A percentile compares a stretch with the other conserved stretches of the same genome.
phyloP scores from a whole-genome alignment of 805 yeast genomes.

The Metschnikowia dekortorum region DNA sequence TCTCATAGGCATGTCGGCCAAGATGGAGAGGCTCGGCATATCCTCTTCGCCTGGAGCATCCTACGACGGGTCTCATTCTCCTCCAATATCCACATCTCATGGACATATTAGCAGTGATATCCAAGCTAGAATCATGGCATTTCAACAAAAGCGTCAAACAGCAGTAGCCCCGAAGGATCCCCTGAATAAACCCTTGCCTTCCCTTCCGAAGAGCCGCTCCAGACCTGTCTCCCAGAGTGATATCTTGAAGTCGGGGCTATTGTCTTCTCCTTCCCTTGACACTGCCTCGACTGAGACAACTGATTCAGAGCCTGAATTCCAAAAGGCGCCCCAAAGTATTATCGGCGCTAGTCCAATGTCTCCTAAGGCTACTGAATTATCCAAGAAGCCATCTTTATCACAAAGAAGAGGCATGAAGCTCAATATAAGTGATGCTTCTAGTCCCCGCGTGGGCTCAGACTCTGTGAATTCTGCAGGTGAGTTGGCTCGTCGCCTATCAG shows the following conservation, averaged over 20 bases:
- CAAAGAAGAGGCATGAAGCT: constrained; percentile 54
- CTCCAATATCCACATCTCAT: constrained; percentile 17
- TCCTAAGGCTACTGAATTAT: constrained; percentile 11
- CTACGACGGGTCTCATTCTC: constrained; percentile 16
- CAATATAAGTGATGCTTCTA: constrained; percentile 30
- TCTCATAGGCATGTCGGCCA: constrained; percentile 11
- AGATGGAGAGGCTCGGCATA: constrained; percentile 13
- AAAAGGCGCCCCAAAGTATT: constrained; percentile 1
- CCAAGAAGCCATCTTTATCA: constrained; percentile 44
- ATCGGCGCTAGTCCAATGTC: background rate
- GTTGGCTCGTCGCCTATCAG: constrained; percentile 33
- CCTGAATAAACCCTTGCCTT: constrained; percentile 13
- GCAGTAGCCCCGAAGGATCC: constrained; percentile 10
- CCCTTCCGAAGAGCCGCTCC: constrained; percentile 12
- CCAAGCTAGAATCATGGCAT: constrained; percentile 82
- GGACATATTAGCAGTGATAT: constrained; percentile 58
- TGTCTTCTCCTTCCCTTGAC: constrained; percentile 11
- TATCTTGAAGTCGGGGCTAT: constrained; percentile 3
- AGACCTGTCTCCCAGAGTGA: constrained; percentile 13
- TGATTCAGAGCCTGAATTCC: background rate
- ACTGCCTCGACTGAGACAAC: background rate
- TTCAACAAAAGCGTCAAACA: constrained; percentile 66
- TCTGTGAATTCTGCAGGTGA: constrained; percentile 28
- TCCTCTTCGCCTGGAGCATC: constrained; percentile 11
- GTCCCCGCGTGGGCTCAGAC: constrained; percentile 9